Percentiles rank a stretch among this genome's conserved stretches.
Conservation (phyloP, 2,329 filamentous ascomycete species). For the Tolypocladium guangdongense region DNA sequence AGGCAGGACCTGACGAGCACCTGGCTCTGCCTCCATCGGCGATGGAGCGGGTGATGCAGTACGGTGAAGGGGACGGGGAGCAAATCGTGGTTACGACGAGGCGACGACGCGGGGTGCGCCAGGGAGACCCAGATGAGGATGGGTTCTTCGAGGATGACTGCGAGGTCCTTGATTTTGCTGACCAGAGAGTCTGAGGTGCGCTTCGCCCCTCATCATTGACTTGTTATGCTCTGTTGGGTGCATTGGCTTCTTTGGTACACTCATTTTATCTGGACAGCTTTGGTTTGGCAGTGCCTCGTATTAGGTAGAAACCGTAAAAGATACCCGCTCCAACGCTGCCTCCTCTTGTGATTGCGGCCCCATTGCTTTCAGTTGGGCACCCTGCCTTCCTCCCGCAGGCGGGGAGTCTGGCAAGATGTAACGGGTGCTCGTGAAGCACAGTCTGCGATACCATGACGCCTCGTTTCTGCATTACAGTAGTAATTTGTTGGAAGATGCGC, state of each 20-base stretch:
- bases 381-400: background rate
- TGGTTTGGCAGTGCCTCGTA: slow-evolving; percentile 8
- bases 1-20: slow-evolving; percentile 40
- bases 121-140: slow-evolving; percentile 46
- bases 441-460: background rate
- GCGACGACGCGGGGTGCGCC: slow-evolving; percentile 46
- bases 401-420: too few relatives aligned
- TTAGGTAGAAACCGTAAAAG: slow-evolving; percentile 23
- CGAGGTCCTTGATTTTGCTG: slow-evolving; percentile 81
- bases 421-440: background rate
- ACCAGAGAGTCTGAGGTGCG: slow-evolving; percentile 45
- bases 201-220: background rate
- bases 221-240: slow-evolving; percentile 18
- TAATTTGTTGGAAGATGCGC: slow-evolving; percentile 1
- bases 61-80: slow-evolving; percentile 58
- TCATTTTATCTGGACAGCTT: slow-evolving; percentile 14
- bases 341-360: slow-evolving; percentile 5
- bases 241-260: slow-evolving; percentile 15
- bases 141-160: slow-evolving; percentile 91
- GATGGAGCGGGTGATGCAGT: slow-evolving; percentile 51
- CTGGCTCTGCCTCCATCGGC: slow-evolving; percentile 50
- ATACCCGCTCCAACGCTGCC: slow-evolving; percentile 17
- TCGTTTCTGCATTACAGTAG: slow-evolving; percentile 5
- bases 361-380: background rate
- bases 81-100: slow-evolving; percentile 77